These are phyloP conservation scores for Venturia carpophila DNA, from an alignment of 2,329 filamentous ascomycete genomes.

Conservation along the genomic window DNA sequence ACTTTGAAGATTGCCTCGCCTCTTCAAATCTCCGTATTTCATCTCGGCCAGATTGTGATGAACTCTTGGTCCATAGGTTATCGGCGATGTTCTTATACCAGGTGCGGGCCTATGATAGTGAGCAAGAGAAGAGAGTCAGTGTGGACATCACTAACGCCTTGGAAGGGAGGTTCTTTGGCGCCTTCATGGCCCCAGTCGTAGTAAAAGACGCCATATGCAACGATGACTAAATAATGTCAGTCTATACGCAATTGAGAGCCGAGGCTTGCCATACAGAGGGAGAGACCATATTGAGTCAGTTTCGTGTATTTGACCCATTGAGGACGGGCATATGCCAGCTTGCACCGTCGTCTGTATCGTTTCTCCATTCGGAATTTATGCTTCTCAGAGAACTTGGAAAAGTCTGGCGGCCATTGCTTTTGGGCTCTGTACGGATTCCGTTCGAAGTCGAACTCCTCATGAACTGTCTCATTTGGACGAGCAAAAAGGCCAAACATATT, in stretches of 20 bases:
- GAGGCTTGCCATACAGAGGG: constrained; percentile 45
- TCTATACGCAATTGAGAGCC: constrained; percentile 26
- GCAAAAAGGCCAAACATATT: constrained; percentile 43
- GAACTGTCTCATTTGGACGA: constrained; percentile 32
- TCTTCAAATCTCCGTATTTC: not conserved
- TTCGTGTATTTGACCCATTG: constrained; percentile 58
- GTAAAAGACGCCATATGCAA: constrained; percentile 52
- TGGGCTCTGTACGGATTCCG: constrained; percentile 57
- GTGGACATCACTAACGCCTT: constrained; percentile 19
- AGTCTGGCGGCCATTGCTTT: constrained; percentile 72
- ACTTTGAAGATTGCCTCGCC: not conserved
- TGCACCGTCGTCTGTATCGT: constrained; percentile 64
- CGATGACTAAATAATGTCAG: constrained; percentile 40
- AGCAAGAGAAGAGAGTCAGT: not conserved
- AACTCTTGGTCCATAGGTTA: constrained; percentile 22
- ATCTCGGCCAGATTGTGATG: constrained; percentile 5
- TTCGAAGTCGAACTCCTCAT: constrained; percentile 34
- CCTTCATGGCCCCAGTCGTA: constrained; percentile 41
- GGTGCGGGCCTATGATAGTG: constrained; percentile 22
- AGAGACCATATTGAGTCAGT: constrained; percentile 55
- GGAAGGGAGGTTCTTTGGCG: constrained; percentile 19
- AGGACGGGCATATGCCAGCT: constrained; percentile 54
- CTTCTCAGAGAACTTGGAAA: constrained; percentile 58
- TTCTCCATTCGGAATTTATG: constrained; percentile 73
- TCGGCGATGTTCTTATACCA: constrained; percentile 24